Percentiles rank a stretch among this genome's conserved stretches.
Conservation (phyloP, 805 yeast species). For the Candida bentonensis region DNA sequence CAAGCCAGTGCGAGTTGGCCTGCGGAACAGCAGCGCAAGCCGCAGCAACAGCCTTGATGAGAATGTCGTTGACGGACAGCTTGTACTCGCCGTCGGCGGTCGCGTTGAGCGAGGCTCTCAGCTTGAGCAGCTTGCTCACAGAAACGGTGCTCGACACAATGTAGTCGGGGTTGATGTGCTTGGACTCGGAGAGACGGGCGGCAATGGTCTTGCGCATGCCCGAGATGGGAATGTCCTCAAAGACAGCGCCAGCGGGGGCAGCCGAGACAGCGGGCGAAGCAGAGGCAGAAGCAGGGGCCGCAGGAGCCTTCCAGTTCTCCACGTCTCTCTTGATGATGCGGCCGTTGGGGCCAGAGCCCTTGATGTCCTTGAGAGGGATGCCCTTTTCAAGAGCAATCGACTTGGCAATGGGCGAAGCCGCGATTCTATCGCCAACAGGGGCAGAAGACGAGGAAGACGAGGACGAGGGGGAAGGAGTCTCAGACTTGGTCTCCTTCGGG, state of each 20-base stretch:
- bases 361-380: conserved; percentile 65
- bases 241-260: conserved; percentile 42
- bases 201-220: conserved; percentile 93
- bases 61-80: conserved; percentile 85
- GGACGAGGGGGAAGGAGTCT: conserved; percentile 9
- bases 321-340: conserved; percentile 87
- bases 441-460: conserved; percentile 18
- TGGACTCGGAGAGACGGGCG: conserved; percentile 71
- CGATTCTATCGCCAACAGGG: conserved; percentile 47
- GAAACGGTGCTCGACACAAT: conserved; percentile 78
- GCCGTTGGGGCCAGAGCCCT: conserved; percentile 92
- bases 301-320: conserved; percentile 42
- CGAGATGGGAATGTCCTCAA: conserved; percentile 73
- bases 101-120: conserved; percentile 80
- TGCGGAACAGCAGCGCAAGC: conserved; percentile 87
- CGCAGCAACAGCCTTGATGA: conserved; percentile 85
- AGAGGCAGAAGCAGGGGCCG: conserved; percentile 22
- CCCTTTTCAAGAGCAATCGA: conserved; percentile 87
- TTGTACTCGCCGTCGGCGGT: conserved; percentile 76
- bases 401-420: conserved; percentile 94
- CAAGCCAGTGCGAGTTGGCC: conserved; percentile 90
- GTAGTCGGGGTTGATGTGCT: conserved; percentile 80
- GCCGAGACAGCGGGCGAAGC: conserved; percentile 31
- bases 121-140: conserved; percentile 79
- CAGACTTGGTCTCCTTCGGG: background rate